Evolutionary conservation across 768 basidiomycete genomes (phyloP), one percentile per base, ranked within the genome.

Genomic region (Astraeus odoratus): DNA sequence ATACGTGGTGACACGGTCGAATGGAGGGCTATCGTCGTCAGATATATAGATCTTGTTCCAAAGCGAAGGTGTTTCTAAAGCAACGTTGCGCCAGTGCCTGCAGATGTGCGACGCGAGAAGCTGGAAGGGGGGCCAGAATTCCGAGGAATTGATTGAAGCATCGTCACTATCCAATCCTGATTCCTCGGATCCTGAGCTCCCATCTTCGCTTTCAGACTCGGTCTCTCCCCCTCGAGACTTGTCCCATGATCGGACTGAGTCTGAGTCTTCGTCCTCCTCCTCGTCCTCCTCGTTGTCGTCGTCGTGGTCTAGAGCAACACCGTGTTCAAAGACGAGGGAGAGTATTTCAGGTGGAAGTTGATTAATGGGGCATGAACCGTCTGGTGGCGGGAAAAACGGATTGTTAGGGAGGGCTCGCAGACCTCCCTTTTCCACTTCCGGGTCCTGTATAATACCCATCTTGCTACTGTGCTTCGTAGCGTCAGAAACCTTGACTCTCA

Each of bases 101-200:
- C 81, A 83, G 8, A 82, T 74, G 52, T 81, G 81, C 15, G 80
- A 81, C 12, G 73, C 77, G 51, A 79, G 64, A 23, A 80, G 63
- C 51, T 74, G 71, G 56, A 80, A 81, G 2, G 67, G 46, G 26
- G 60, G 62, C 36, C 29, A 35, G n/a, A 37, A 6, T 3, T 3
- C 39, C 47, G 16, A 47, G 49, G 25, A 47, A 47, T 22, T n/a
- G 41, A 1, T 38, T 29, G 10, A 25, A 25, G 42, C 46, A 7
- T 33, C 41, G 3, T 48, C 51, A 9, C 45, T 41, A 3, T 42
- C 44, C 5, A 34, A 20, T 10, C 43, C 44, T 8, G 50, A 46
- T 31, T 33, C 35, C 8, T 39, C 43, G 18, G 18, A 26, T 26
- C 16, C 25, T 13, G 39, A 36, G 10, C 29, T 29, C 22, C 43